Evolutionary conservation across 2,329 filamentous ascomycete genomes (phyloP).

Genomic region (Fusarium irregulare): DNA sequence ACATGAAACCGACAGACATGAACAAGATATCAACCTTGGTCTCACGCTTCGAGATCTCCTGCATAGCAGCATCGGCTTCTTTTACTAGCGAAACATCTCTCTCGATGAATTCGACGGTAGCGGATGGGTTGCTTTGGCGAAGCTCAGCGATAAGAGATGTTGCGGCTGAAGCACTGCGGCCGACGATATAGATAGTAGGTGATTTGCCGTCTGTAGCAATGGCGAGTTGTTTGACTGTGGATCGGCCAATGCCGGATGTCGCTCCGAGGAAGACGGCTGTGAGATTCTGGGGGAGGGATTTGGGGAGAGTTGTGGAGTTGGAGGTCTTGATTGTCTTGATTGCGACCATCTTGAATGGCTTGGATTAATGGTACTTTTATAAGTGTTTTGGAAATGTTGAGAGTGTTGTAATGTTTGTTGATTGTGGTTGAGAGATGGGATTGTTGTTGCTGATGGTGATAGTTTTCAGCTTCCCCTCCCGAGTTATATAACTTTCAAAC

Average conservation of each 20-base stretch:
- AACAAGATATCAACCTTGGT: slow-evolving; percentile 59
- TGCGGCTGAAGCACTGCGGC: slow-evolving; percentile 54
- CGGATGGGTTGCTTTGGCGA: slow-evolving; percentile 55
- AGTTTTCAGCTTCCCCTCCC: background rate
- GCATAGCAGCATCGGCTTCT: slow-evolving; percentile 59
- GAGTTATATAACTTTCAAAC: background rate
- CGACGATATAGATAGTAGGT: slow-evolving; percentile 56
- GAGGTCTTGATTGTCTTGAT: slow-evolving; percentile 21
- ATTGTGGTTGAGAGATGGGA: background rate
- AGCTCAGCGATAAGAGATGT: slow-evolving; percentile 56
- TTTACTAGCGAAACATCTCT: slow-evolving; percentile 62
- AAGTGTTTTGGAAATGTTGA: background rate
- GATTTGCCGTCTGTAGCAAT: slow-evolving; percentile 12
- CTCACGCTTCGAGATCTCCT: slow-evolving; percentile 56
- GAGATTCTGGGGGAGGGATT: slow-evolving; percentile 6
- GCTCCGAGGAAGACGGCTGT: slow-evolving; percentile 34
- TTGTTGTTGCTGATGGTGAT: background rate
- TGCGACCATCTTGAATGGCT: slow-evolving; percentile 17
- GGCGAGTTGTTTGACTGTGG: slow-evolving; percentile 23
- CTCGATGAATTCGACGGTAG: slow-evolving; percentile 59
- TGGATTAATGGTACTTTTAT: background rate
- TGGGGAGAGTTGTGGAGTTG: slow-evolving; percentile 10
- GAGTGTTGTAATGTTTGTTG: background rate
- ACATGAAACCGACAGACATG: slow-evolving; percentile 52
- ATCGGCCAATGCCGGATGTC: slow-evolving; percentile 35